Evolutionary conservation across 805 yeast species (phyloP), one percentile per base, ranked within the genome.

Genomic region (Candida pseudoglaebosa): DNA sequence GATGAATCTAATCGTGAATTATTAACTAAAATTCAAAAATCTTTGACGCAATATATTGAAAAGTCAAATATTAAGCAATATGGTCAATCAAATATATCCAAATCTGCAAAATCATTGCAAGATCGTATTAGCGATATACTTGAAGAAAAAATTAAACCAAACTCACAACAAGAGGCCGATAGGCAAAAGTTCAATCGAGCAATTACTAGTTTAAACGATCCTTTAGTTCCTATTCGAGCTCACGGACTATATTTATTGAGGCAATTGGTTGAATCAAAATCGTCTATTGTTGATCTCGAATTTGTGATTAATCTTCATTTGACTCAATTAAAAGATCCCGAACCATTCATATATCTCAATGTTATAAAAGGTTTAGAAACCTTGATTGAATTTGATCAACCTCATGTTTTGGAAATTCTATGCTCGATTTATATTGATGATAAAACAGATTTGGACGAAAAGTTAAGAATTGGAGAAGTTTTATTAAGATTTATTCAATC

Each of bases 291-390:
- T 10, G 52, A 73, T 0, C 35, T 75, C 7, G 76, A 73, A 3
- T 73, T 75, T 38, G 91, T 76, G 0, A 58, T 86, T 20, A 69
- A 75, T 13, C 58, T 87, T 10, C 86, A 84, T 53, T 51, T 84
- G 13, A 61, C 70, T 2, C 86, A 83, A 47, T 59, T 93, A 31
- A 72, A 73, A 34, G 95, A 88, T 48, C 70, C 78, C 0, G 99
- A 91, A 42, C 95, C 99, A 0, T 91, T 80, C 56, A 77, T 93
- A 12, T 93, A 87, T 54, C 57, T 93, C 39, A 91, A 87, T 52
- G 84, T 83, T 1, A 85, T 93, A 44, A 87, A 84, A 51, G 90
- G 93, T 0, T 59, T 93, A 18, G 82, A 79, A 32, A 67, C 74
- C 12, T 57, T 89, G 28, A 56, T 84, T n/a, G 76, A 65, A 26